These are phyloP conservation scores for Metschnikowia drakensbergensis DNA, from an alignment of 805 yeast species.

Conservation along the genomic window DNA sequence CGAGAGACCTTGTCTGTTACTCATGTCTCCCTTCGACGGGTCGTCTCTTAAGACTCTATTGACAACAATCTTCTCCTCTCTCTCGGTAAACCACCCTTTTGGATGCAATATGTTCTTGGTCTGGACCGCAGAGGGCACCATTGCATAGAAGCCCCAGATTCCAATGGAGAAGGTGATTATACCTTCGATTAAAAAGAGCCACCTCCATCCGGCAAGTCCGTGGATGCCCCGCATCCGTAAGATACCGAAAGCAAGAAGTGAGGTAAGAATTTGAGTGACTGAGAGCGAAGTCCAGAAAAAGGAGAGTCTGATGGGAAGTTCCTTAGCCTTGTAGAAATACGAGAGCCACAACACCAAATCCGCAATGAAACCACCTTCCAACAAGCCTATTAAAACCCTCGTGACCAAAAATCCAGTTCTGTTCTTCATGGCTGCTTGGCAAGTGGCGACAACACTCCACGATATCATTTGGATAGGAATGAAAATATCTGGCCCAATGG, in stretches of 20 bases:
- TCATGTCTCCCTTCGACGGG: constrained; percentile 60
- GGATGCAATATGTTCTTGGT: constrained; percentile 48
- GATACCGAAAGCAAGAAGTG: constrained; percentile 51
- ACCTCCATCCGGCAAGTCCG: constrained; percentile 56
- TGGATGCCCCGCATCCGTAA: constrained; percentile 44
- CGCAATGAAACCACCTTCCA: constrained; percentile 66
- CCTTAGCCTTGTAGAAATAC: constrained; percentile 59
- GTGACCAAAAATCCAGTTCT: constrained; percentile 44
- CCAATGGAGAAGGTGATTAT: constrained; percentile 53
- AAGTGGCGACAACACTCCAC: constrained; percentile 56
- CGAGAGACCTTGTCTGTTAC: constrained; percentile 53
- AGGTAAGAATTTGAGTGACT: constrained; percentile 42
- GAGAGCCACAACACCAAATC: constrained; percentile 53
- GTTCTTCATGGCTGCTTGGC: constrained; percentile 44
- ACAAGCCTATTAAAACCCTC: constrained; percentile 49
- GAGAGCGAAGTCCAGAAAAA: constrained; percentile 58
- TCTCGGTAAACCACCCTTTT: constrained; percentile 48
- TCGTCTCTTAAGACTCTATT: constrained; percentile 60
- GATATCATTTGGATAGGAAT: constrained; percentile 53
- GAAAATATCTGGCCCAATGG: constrained; percentile 59
- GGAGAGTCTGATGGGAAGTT: constrained; percentile 55
- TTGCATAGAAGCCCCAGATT: constrained; percentile 35
- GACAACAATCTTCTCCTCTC: constrained; percentile 55
- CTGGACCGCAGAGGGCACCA: constrained; percentile 55
- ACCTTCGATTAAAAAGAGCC: constrained; percentile 66